phyloP scores from a whole-genome alignment of 2,329 filamentous ascomycete genomes.

The Penicillium sp. region DNA sequence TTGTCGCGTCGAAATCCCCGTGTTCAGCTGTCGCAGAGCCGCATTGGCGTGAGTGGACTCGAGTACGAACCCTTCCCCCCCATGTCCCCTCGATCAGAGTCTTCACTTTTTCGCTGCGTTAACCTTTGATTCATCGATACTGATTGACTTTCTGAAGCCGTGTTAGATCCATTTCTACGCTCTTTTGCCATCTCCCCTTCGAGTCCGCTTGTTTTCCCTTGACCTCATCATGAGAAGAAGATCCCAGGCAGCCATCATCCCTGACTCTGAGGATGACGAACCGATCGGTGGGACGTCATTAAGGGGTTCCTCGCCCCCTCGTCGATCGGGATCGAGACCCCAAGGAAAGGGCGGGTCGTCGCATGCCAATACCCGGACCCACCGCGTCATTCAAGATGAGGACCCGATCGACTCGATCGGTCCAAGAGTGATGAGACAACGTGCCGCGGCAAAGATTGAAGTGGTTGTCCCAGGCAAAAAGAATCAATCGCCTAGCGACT shows the following conservation, averaged over 20 bases:
- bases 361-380: slow-evolving; percentile 18
- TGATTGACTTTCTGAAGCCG: neutral
- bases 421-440: neutral
- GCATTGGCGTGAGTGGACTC: neutral
- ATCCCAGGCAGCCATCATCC: slow-evolving; percentile 12
- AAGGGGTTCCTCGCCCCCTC: slow-evolving; percentile 15
- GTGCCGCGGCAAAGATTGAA: slow-evolving; percentile 16
- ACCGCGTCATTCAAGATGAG: slow-evolving; percentile 21
- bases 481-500: slow-evolving; percentile 24
- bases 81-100: neutral
- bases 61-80: neutral
- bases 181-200: too few relatives aligned
- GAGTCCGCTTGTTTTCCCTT: neutral
- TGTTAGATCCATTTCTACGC: too few relatives aligned
- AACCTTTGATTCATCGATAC: too few relatives aligned
- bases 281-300: slow-evolving; percentile 18
- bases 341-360: slow-evolving; percentile 17
- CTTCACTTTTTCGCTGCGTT: too few relatives aligned
- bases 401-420: slow-evolving; percentile 13
- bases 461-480: slow-evolving; percentile 38
- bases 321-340: slow-evolving; percentile 6
- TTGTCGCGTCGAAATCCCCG: neutral
- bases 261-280: slow-evolving; percentile 27
- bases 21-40: neutral
- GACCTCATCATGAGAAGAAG: slow-evolving; percentile 18